These are phyloP conservation scores for Plectranthus barbatus DNA, from an alignment of 257 asterid genomes.

Conservation along the genomic window DNA sequence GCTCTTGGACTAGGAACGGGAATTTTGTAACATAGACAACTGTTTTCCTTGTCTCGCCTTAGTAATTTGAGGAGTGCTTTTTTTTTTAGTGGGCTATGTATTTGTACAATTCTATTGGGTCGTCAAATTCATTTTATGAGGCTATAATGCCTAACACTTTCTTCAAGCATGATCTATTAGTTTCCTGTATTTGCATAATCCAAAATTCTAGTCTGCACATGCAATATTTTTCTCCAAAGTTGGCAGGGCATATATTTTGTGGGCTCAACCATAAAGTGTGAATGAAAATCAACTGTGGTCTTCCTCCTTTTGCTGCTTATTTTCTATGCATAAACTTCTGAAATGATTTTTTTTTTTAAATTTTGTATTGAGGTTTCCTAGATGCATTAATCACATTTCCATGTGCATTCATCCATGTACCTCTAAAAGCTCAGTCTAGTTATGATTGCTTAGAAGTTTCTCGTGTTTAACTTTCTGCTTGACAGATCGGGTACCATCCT, in stretches of 20 bases:
- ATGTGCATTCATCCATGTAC: neutral
- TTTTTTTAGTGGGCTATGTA: neutral
- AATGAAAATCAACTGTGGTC: neutral
- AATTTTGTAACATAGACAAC: neutral
- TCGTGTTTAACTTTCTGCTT: conserved; percentile 2
- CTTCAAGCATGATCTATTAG: neutral
- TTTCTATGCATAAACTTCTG: neutral
- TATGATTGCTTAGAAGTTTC: neutral
- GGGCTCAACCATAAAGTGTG: neutral
- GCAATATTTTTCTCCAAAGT: neutral
- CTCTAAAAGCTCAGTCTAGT: neutral
- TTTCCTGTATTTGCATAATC: neutral
- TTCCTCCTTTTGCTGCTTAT: neutral
- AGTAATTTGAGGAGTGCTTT: neutral
- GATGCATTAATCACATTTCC: neutral
- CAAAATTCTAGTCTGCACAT: neutral
- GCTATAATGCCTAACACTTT: neutral
- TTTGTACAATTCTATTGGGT: neutral
- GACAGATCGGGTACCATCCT: conserved; percentile 93
- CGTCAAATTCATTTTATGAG: no score
- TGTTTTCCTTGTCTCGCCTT: neutral
- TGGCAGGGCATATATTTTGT: neutral
- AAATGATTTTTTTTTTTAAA: neutral
- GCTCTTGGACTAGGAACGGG: neutral
- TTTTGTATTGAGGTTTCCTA: neutral